phyloP scores from a whole-genome alignment of 2,329 filamentous ascomycete genomes.

The Verticillium nonalfalfae region DNA sequence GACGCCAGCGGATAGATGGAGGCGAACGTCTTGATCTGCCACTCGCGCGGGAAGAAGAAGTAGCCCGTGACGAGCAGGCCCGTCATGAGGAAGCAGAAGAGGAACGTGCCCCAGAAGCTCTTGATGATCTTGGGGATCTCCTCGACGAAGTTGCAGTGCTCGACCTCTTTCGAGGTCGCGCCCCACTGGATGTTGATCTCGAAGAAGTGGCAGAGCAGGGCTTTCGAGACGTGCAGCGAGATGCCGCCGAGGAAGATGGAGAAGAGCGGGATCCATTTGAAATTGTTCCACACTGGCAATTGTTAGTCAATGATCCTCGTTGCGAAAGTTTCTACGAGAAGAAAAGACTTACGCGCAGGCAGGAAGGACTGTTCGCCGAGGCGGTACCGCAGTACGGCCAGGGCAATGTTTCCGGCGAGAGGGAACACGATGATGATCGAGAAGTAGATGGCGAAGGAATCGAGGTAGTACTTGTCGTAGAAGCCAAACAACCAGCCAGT shows the following conservation, averaged over 20 bases:
- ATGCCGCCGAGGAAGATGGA: slow-evolving; percentile 37
- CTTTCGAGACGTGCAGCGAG: slow-evolving; percentile 32
- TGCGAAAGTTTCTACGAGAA: not conserved
- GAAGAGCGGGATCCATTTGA: slow-evolving; percentile 56
- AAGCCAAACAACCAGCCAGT: slow-evolving; percentile 65
- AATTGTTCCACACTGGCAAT: slow-evolving; percentile 41
- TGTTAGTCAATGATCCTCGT: not conserved
- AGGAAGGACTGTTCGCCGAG: slow-evolving; percentile 47
- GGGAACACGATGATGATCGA: slow-evolving; percentile 61
- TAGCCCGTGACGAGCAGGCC: slow-evolving; percentile 39
- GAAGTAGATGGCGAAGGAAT: slow-evolving; percentile 59
- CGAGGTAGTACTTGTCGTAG: slow-evolving; percentile 61
- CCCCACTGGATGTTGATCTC: slow-evolving; percentile 41
- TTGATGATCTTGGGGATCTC: slow-evolving; percentile 49
- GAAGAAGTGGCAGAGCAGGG: slow-evolving; percentile 35
- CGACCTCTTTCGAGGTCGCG: slow-evolving; percentile 53
- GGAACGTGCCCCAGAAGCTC: slow-evolving; percentile 44
- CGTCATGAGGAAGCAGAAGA: slow-evolving; percentile 38
- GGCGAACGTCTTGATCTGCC: slow-evolving; percentile 51
- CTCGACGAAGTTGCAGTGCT: slow-evolving; percentile 48
- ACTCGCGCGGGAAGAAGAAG: slow-evolving; percentile 39
- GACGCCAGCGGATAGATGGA: slow-evolving; percentile 52
- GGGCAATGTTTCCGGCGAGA: slow-evolving; percentile 50
- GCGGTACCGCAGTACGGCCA: slow-evolving; percentile 59
- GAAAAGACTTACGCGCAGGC: slow-evolving; percentile 13